phyloP scores from a whole-genome alignment of 305 asterid genomes.

The Fraxinus floribunda region DNA sequence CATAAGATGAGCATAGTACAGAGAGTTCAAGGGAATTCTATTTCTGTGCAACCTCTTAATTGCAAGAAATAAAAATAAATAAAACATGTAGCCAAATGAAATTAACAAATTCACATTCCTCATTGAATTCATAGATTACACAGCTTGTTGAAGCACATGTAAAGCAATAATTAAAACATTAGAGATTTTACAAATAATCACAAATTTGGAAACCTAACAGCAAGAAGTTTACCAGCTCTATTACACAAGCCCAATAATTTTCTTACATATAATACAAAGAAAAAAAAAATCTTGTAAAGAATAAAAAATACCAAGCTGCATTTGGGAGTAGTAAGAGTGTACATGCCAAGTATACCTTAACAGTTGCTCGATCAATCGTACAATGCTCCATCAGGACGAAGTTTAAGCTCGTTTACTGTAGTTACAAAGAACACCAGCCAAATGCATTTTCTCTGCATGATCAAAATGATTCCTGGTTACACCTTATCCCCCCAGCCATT shows the following conservation, averaged over 20 bases:
- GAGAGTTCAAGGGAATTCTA: not conserved
- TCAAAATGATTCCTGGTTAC: not conserved
- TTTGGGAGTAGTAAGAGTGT: not conserved
- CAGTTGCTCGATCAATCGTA: not conserved
- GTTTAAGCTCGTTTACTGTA: not conserved
- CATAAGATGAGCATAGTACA: not conserved
- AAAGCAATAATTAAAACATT: not conserved
- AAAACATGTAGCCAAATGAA: not conserved
- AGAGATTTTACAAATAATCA: not conserved
- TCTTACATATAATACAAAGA: not conserved
- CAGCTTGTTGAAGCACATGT: not conserved
- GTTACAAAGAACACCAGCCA: not conserved
- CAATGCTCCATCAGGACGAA: not conserved
- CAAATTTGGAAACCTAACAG: not conserved
- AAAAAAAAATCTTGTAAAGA: not conserved
- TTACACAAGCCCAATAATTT: not conserved
- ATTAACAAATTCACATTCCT: not conserved
- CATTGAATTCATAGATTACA: not conserved
- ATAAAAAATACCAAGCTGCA: not conserved
- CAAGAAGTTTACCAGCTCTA: not conserved
- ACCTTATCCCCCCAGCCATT: not conserved
- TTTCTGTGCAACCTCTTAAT: not conserved
- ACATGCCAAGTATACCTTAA: not conserved
- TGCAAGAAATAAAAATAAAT: not conserved
- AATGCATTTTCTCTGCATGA: not conserved